Percentiles rank a stretch among this genome's conserved stretches.
Conservation (phyloP, 768 basidiomycete species). For the Mycena olivaceomarginata region DNA sequence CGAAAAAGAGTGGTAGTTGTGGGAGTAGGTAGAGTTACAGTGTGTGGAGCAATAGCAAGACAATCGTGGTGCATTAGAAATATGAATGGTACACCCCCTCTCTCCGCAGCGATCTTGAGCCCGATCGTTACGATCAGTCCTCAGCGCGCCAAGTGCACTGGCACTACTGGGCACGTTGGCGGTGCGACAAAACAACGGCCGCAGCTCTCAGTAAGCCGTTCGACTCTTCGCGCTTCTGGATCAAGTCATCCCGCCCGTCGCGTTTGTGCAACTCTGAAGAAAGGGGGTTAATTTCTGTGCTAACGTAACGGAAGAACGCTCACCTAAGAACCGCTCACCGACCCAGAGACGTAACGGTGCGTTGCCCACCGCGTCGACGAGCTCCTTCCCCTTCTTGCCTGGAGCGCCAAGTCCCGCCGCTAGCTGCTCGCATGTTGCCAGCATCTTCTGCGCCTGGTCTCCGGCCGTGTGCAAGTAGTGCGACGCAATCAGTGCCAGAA, state of each 20-base stretch:
- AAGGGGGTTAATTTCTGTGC: slow-evolving; percentile 4
- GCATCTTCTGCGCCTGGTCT: slow-evolving; percentile 80
- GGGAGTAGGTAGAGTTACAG: slow-evolving; percentile 33
- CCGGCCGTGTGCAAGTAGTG: slow-evolving; percentile 84
- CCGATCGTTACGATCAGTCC: not conserved
- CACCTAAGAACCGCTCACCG: slow-evolving; percentile 81
- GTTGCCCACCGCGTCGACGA: slow-evolving; percentile 70
- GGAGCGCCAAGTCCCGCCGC: slow-evolving; percentile 81
- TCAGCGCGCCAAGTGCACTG: not conserved
- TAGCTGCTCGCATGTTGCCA: slow-evolving; percentile 81
- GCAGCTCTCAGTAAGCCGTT: slow-evolving; percentile 59
- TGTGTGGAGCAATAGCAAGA: slow-evolving; percentile 16
- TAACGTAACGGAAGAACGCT: slow-evolving; percentile 45
- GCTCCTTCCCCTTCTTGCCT: slow-evolving; percentile 46
- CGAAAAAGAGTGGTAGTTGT: slow-evolving; percentile 22
- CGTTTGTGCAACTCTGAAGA: slow-evolving; percentile 75
- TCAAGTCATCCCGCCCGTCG: slow-evolving; percentile 69
- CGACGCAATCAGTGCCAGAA: slow-evolving; percentile 80
- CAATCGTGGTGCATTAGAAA: slow-evolving; percentile 22
- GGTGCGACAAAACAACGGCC: slow-evolving; percentile 30
- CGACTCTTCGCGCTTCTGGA: slow-evolving; percentile 65
- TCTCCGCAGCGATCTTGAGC: slow-evolving; percentile 11
- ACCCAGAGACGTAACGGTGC: slow-evolving; percentile 83
- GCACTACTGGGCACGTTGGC: not conserved
- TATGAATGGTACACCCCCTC: slow-evolving; percentile 10